Percentiles rank a stretch among this genome's conserved stretches.
Evolutionary conservation across 371 early-diverging fungal genomes (phyloP).

Genomic region (Mucor lusitanicus): DNA sequence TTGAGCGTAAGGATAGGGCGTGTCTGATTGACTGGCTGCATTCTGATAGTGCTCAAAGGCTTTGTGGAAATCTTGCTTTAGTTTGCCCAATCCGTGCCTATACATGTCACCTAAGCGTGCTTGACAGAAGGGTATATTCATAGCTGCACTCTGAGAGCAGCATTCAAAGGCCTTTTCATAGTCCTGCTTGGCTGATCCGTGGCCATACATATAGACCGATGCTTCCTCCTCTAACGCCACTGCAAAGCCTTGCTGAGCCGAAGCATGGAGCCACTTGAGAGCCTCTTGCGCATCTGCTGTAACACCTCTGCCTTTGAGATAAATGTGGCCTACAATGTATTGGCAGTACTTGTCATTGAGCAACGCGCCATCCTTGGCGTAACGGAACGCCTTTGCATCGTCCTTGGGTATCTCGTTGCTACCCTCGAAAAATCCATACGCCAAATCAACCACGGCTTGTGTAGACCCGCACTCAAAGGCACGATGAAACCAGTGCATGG

Average conservation of each 20-base stretch:
- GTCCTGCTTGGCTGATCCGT: conserved; percentile 27
- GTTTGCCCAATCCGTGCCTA: conserved; percentile 39
- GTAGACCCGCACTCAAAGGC: conserved; percentile 41
- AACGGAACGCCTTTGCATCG: conserved; percentile 31
- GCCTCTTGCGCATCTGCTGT: conserved; percentile 27
- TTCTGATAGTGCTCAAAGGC: conserved; percentile 47
- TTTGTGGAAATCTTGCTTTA: conserved; percentile 34
- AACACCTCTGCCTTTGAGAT: conserved; percentile 28
- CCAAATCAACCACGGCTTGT: conserved; percentile 45
- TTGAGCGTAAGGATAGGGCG: conserved; percentile 45
- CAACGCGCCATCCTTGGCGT: conserved; percentile 40
- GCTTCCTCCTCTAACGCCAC: conserved; percentile 46
- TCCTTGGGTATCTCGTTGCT: conserved; percentile 25
- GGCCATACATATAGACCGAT: conserved; percentile 32
- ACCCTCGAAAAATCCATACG: conserved; percentile 42
- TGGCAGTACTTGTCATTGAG: conserved; percentile 48
- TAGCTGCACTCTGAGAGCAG: conserved; percentile 24
- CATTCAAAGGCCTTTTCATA: conserved; percentile 35
- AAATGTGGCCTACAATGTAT: conserved; percentile 43
- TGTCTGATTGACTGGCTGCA: conserved; percentile 44
- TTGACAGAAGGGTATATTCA: conserved; percentile 41
- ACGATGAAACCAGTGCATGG: conserved; percentile 39
- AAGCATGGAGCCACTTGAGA: conserved; percentile 33
- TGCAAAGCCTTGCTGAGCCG: conserved; percentile 45
- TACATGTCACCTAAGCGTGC: conserved; percentile 48